These are phyloP conservation scores for Fusarium odoratissimum DNA, from an alignment of 2,329 filamentous ascomycete genomes.

Conservation along the genomic window DNA sequence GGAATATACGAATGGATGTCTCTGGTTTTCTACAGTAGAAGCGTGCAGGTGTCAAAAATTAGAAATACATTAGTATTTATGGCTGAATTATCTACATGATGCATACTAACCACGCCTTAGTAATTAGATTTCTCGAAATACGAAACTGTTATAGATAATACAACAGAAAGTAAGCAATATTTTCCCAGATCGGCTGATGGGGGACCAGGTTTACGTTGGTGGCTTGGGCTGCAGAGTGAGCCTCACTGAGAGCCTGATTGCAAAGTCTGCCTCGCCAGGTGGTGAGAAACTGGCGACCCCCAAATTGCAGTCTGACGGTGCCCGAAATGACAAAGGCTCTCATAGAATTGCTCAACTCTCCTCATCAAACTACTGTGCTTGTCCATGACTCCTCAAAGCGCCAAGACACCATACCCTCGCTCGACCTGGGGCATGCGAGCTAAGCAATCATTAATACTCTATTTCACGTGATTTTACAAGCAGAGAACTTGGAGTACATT, in stretches of 20 bases:
- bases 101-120: too few relatives aligned
- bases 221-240: neutral
- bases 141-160: too few relatives aligned
- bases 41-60: too few relatives aligned
- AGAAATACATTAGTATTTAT: too few relatives aligned
- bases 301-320: neutral
- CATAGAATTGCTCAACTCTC: rapidly evolving
- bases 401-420: too few relatives aligned
- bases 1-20: too few relatives aligned
- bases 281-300: rapidly evolving
- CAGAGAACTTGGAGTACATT: rapidly evolving
- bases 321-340: neutral
- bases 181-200: too few relatives aligned
- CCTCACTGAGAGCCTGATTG: neutral
- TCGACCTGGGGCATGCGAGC: rapidly evolving
- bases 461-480: rapidly evolving
- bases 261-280: neutral
- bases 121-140: too few relatives aligned
- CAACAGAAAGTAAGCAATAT: too few relatives aligned
- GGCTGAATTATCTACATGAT: too few relatives aligned
- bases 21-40: too few relatives aligned
- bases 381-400: neutral
- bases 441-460: rapidly evolving
- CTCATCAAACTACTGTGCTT: rapidly evolving
- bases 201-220: neutral